Base-by-base conservation (phyloP, 345 rosid genomes). In the Trapa incisa region DNA sequence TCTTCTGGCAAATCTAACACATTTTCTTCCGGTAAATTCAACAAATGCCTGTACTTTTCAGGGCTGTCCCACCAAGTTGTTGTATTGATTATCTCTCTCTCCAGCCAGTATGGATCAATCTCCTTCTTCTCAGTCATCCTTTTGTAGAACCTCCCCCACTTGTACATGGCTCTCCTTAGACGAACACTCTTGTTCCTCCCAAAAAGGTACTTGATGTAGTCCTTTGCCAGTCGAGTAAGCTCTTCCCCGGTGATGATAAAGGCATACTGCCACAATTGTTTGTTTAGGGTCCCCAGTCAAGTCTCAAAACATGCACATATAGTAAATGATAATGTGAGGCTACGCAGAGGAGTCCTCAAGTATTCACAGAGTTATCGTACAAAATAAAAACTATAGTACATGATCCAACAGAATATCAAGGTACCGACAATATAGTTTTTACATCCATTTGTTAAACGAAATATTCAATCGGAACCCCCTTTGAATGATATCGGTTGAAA, bases 161-260 rank as follows among this genome's bases (percentile, higher is more conserved):
- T 37, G 41, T 85, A 52, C 86, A 87, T 80, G 60, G 83, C 81
- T 66, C 82, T 72, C 64, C 66, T 75, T 66, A 92, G 69, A 29
- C 96, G 95, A 67, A 78, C 76, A 73, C 93, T 92, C 83, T 77
- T 72, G 13, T 69, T 76, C 38, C 81, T 85, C 33, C 80, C 79
- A 50, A 68, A 61, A 33, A 87, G 81, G 70, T 67, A 92, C 77
- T 78, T 84, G 35, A 92, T 50, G 78, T 80, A 89, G 73, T 92
- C 98, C 78, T 75, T 87, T 14, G 76, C 91, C 43, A 89, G 81
- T 65, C 78, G 83, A 65, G 74, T 47, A 71, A 87, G 65, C 79
- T 89, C 98, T 81, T 81, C 86, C 4, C 96, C 98, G 52, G 58
- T 70, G 38, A 92, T 77, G 68, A 87, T 85, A 75, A 83, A 83